Evolutionary conservation across 2,329 filamentous ascomycete genomes (phyloP).

Genomic region (Aspergillus pseudonomiae): DNA sequence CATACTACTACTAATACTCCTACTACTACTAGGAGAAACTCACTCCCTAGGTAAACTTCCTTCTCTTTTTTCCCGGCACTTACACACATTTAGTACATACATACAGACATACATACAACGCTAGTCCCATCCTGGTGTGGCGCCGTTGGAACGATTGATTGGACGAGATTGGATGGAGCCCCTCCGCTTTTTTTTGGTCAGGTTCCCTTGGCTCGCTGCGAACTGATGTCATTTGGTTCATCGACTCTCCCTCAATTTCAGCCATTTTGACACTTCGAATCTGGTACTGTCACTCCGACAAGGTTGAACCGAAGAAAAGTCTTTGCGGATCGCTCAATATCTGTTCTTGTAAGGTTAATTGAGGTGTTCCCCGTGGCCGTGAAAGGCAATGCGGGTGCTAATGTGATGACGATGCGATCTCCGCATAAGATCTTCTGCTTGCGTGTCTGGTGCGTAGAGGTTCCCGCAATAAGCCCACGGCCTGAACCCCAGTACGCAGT

Average conservation of each 20-base stretch:
- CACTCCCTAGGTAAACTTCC: background rate
- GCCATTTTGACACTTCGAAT: background rate
- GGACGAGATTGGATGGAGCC: background rate
- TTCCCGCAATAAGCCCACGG: background rate
- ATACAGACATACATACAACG: background rate
- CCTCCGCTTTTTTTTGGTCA: background rate
- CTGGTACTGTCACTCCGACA: background rate
- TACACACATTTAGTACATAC: constrained; percentile 1
- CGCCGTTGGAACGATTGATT: background rate
- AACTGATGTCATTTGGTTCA: constrained; percentile 2
- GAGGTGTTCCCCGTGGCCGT: background rate
- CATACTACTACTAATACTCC: background rate
- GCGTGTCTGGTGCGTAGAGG: background rate
- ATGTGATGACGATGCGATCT: background rate
- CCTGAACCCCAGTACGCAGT: background rate
- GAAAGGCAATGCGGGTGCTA: background rate
- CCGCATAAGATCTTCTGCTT: background rate
- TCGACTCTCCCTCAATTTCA: background rate
- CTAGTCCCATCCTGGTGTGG: background rate
- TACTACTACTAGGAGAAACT: too few species aligned
- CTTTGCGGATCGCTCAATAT: background rate
- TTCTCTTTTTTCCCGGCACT: background rate
- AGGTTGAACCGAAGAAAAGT: background rate
- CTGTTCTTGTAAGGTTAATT: background rate
- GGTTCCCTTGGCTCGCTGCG: constrained; percentile 2